phyloP scores from a whole-genome alignment of 2,329 filamentous ascomycete genomes.

The Teratosphaeria viscida region DNA sequence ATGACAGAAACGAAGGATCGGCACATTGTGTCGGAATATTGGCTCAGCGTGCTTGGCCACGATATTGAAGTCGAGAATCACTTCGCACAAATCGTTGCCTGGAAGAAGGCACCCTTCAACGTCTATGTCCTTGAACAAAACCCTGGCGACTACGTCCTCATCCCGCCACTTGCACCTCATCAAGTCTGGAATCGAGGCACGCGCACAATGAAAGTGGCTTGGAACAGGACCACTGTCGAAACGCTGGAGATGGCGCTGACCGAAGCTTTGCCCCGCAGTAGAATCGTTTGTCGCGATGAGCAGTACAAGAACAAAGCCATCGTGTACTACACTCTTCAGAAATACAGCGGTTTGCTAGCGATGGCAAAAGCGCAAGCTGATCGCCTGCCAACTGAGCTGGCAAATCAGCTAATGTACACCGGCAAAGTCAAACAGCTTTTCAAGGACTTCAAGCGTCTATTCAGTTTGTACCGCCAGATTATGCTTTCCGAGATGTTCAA shows the following conservation, averaged over 20 bases:
- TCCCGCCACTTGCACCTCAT: slow-evolving; percentile 86
- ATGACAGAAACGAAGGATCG: slow-evolving; percentile 96
- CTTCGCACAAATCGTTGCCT: slow-evolving; percentile 89
- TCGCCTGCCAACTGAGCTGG: slow-evolving; percentile 27
- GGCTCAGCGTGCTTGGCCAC: slow-evolving; percentile 82
- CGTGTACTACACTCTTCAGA: slow-evolving; percentile 73
- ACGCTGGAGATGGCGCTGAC: slow-evolving; percentile 76
- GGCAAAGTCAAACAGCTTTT: slow-evolving; percentile 59
- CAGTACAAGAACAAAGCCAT: slow-evolving; percentile 99
- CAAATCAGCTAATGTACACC: slow-evolving; percentile 23
- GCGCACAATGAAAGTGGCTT: slow-evolving; percentile 91
- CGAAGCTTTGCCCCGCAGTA: slow-evolving; percentile 79
- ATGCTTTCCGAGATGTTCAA: slow-evolving; percentile 80
- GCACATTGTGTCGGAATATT: slow-evolving; percentile 84
- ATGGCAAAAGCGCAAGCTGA: slow-evolving; percentile 43
- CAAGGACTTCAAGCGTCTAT: slow-evolving; percentile 72
- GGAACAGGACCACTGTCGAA: slow-evolving; percentile 91
- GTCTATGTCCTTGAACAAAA: slow-evolving; percentile 89
- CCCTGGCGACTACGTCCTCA: slow-evolving; percentile 82
- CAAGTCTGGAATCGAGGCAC: slow-evolving; percentile 98
- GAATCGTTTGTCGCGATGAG: slow-evolving; percentile 89
- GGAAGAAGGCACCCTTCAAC: slow-evolving; percentile 87
- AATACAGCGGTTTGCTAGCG: slow-evolving; percentile 56
- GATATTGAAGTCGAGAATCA: slow-evolving; percentile 96
- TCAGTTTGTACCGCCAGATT: slow-evolving; percentile 66